These are phyloP conservation scores for Epichloe brachyelytri DNA, from an alignment of 2,329 filamentous ascomycete species.

Conservation along the genomic window DNA sequence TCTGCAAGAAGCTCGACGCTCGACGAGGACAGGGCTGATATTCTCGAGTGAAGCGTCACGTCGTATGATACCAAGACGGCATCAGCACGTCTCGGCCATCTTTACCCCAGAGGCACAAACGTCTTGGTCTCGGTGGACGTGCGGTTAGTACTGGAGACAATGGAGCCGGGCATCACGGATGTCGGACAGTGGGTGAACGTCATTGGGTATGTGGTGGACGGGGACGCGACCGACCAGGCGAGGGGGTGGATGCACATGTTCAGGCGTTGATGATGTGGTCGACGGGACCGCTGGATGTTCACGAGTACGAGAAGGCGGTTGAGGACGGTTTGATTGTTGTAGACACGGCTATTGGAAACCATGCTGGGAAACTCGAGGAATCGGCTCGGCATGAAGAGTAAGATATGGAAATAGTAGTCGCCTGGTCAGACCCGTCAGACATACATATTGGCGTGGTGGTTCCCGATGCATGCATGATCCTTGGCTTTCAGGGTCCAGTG, in stretches of 20 bases:
- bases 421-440: too few species aligned
- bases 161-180: conserved; percentile 50
- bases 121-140: conserved; percentile 54
- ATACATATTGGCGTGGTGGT: too few species aligned
- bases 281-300: conserved; percentile 58
- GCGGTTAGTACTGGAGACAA: conserved; percentile 51
- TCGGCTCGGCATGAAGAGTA: too few species aligned
- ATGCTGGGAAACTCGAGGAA: too few species aligned
- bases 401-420: too few species aligned
- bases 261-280: conserved; percentile 71
- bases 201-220: conserved; percentile 56
- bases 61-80: conserved; percentile 41
- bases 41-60: conserved; percentile 28
- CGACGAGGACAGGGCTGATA: not conserved
- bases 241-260: conserved; percentile 28
- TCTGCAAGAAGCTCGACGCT: not conserved
- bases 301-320: conserved; percentile 54
- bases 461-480: too few species aligned
- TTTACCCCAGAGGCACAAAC: conserved; percentile 36
- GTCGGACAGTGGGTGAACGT: conserved; percentile 84
- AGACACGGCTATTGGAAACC: too few species aligned
- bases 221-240: not conserved
- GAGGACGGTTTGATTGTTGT: conserved; percentile 13
- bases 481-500: too few species aligned
- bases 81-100: conserved; percentile 54